Conservation (phyloP, 2,329 filamentous ascomycete species). For the Drechslera avenae region DNA sequence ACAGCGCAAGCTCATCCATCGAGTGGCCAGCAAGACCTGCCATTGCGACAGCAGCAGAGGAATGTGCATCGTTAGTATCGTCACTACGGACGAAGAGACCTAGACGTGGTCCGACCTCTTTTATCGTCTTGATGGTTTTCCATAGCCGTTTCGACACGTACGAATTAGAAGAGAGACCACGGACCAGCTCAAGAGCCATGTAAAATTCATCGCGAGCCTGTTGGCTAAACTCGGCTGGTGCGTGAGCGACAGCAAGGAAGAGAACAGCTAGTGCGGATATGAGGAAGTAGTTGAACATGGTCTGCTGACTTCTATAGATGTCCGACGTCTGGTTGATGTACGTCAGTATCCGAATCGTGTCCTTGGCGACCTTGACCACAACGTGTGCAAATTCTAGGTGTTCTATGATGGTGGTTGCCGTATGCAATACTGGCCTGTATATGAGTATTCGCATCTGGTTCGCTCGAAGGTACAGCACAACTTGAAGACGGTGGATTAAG, state of each 20-base stretch:
- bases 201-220: constrained; percentile 77
- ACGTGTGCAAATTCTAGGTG: constrained; percentile 75
- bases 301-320: constrained; percentile 72
- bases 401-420: constrained; percentile 78
- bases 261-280: constrained; percentile 75
- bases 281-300: constrained; percentile 81
- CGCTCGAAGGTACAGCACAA: constrained; percentile 82
- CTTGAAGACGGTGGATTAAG: constrained; percentile 73
- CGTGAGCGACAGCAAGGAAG: constrained; percentile 77
- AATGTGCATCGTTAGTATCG: constrained; percentile 61
- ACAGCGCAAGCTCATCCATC: constrained; percentile 62
- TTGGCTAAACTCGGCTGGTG: constrained; percentile 71
- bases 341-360: constrained; percentile 73
- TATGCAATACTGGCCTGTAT: constrained; percentile 85
- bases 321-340: constrained; percentile 74
- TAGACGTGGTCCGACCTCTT: constrained; percentile 72
- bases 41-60: constrained; percentile 68
- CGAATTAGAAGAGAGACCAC: constrained; percentile 71
- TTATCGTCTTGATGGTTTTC: constrained; percentile 72
- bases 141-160: constrained; percentile 75
- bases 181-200: constrained; percentile 75
- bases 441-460: constrained; percentile 92
- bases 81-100: constrained; percentile 59
- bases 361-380: constrained; percentile 75
- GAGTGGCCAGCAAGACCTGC: constrained; percentile 67